These are phyloP conservation scores for Phytophthora fragariaefolia DNA, from an alignment of 352 stramenopile genomes.

Conservation along the genomic window DNA sequence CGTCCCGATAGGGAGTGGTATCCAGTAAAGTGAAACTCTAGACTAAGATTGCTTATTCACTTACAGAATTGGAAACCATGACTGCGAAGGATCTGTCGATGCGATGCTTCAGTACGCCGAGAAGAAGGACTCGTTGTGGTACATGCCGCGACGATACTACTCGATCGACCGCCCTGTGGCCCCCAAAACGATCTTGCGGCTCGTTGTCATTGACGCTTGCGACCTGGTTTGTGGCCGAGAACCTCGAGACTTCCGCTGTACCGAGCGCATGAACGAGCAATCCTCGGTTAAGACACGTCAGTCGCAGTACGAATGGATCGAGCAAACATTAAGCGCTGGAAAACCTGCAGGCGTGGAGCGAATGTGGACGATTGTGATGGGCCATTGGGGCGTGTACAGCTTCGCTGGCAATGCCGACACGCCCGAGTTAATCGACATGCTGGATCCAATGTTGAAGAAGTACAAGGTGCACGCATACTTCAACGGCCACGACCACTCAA, in stretches of 20 bases:
- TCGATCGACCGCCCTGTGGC: constrained; percentile 77
- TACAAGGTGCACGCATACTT: constrained; percentile 90
- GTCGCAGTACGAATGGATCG: constrained; percentile 83
- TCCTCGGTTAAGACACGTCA: constrained; percentile 62
- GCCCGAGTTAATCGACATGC: constrained; percentile 69
- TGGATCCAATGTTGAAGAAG: constrained; percentile 81
- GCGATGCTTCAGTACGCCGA: constrained; percentile 84
- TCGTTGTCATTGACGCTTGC: constrained; percentile 83
- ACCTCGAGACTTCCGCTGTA: constrained; percentile 80
- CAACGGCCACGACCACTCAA: constrained; percentile 86
- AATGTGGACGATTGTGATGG: constrained; percentile 89
- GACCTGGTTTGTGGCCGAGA: constrained; percentile 86
- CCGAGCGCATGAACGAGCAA: constrained; percentile 78
- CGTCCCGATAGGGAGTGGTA: not conserved
- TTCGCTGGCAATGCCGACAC: constrained; percentile 86
- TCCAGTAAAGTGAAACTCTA: not conserved
- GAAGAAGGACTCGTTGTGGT: constrained; percentile 76
- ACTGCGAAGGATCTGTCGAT: constrained; percentile 85
- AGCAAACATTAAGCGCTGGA: constrained; percentile 57
- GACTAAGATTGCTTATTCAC: not conserved
- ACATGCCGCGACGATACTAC: constrained; percentile 85
- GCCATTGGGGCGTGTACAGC: constrained; percentile 88
- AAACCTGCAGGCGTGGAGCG: constrained; percentile 72
- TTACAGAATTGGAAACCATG: constrained; percentile 85
- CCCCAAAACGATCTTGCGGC: constrained; percentile 79